Evolutionary conservation across 164 flowering plant genomes (phyloP).

Genomic region (Paratinospora sagittata): DNA sequence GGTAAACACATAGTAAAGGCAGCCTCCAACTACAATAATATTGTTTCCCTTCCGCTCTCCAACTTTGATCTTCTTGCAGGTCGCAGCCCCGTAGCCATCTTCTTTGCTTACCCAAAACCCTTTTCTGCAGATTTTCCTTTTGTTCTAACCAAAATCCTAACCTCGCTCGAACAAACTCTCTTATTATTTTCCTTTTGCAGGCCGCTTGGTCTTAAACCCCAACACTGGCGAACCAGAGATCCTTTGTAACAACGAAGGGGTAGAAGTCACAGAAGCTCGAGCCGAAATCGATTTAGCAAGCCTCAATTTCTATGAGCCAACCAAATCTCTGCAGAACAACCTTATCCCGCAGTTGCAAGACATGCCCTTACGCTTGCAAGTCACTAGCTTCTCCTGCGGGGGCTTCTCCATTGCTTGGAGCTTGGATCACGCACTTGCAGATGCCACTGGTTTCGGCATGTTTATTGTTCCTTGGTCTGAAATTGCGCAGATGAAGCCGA

Average conservation of each 20-base stretch:
- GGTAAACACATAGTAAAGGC: no score
- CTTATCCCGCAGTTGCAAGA: constrained; percentile 21
- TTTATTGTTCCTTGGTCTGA: constrained; percentile 32
- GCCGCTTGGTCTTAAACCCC: constrained; percentile 31
- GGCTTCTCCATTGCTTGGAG: constrained; percentile 41
- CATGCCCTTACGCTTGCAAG: constrained; percentile 32
- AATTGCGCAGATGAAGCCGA: constrained; percentile 18
- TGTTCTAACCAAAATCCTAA: constrained; percentile 19
- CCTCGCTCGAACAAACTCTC: constrained; percentile 30
- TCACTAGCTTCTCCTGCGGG: constrained; percentile 41
- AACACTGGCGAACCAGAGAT: constrained; percentile 39
- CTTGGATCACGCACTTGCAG: constrained; percentile 51
- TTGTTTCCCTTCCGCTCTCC: neutral
- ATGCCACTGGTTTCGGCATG: constrained; percentile 37
- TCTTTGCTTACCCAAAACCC: constrained; percentile 8
- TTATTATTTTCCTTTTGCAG: constrained; percentile 40
- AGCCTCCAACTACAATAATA: no score
- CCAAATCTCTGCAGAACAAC: constrained; percentile 29
- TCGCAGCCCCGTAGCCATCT: neutral
- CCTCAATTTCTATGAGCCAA: constrained; percentile 33
- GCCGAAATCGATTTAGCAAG: constrained; percentile 25
- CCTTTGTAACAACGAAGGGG: constrained; percentile 43
- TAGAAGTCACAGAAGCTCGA: constrained; percentile 31
- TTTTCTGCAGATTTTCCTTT: neutral
- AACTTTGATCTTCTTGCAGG: constrained; percentile 11